Evolutionary conservation across 176 grass and related monocot species (phyloP).

Genomic region (Phyllostachys edulis): DNA sequence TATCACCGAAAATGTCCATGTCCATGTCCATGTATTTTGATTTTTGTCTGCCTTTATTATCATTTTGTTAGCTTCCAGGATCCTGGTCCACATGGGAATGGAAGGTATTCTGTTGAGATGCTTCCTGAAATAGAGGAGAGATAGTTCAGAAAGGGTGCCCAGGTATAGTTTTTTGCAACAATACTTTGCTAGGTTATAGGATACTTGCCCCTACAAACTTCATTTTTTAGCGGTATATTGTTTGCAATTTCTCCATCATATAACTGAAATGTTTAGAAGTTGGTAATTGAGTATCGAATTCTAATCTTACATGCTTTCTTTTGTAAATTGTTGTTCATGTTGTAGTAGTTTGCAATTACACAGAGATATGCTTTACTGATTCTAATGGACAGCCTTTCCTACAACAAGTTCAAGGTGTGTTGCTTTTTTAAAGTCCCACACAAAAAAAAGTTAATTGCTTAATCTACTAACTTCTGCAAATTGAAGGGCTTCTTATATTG

Average conservation of each 20-base stretch:
- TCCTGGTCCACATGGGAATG: slow-evolving; percentile 95
- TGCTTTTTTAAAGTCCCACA: too few species aligned
- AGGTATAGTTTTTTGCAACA: slow-evolving; percentile 49
- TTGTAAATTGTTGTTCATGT: slow-evolving; percentile 22
- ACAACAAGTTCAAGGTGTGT: too few species aligned
- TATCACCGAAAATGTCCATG: slow-evolving; percentile 4
- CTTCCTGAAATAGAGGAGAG: slow-evolving; percentile 75
- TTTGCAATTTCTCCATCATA: background rate
- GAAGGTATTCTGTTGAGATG: slow-evolving; percentile 81
- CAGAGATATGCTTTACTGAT: slow-evolving; percentile 91
- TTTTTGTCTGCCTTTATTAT: slow-evolving; percentile 40
- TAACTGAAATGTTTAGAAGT: slow-evolving; percentile 5
- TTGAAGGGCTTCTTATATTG: too few species aligned
- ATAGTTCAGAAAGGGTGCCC: slow-evolving; percentile 97
- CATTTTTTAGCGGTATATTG: slow-evolving; percentile 21
- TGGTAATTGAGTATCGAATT: slow-evolving; percentile 4
- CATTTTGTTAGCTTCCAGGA: slow-evolving; percentile 77
- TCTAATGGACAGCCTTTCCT: slow-evolving; percentile 84
- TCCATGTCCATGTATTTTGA: background rate
- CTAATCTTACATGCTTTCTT: slow-evolving; percentile 20
- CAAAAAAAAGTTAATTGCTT: too few species aligned
- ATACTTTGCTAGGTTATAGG: slow-evolving; percentile 23
- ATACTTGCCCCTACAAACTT: slow-evolving; percentile 6
- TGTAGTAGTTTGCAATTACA: slow-evolving; percentile 96
- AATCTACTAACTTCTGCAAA: too few species aligned